Evolutionary conservation across 805 yeast species (phyloP), one percentile per base, ranked within the genome.

Genomic region (Ogataea parapolymorpha): DNA sequence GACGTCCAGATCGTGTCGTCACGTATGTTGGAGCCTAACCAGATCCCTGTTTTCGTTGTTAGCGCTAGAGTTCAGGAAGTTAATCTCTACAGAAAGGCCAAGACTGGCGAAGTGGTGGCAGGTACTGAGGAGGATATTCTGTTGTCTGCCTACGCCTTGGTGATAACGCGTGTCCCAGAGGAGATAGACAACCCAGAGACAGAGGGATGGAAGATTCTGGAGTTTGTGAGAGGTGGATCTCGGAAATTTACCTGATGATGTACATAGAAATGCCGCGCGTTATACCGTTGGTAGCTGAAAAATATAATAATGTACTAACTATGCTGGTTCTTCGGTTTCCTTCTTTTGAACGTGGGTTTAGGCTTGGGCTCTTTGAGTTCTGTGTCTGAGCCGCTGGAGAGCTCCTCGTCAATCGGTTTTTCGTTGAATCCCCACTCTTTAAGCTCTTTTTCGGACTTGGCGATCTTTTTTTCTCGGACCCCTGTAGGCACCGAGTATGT

Each of bases 31-130:
- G 91, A 87, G 57, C 97, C 97, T 26, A 84, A 88, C 52, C 91
- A 91, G 61, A 74, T 80, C 26, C 99, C 99, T 11, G 97, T 91
- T 14, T 68, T 88, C 50, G 96, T 93, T 39, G 86, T 89, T 47
- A 85, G 95, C 36, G 89, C 97, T 61, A 80, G 99, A 63, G 98
- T 96, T 7, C 99, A 93, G 70, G 99, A 93, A 61, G 80, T 95
- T 45, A 91, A 86, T 59, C 69, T 88, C 48, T 93, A 80, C 72
- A 83, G 89, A 71, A 87, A 85, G 62, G 79, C 81, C 48, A 90
- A 90, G 70, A 85, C 96, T 24, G 95, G 95, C 37, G 95, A 91
- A 65, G 74, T 93, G 41, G 95, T 90, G 40, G 99, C 98, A 7
- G 99, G 99, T 56, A 80, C 89, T 24, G 96, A 89, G 59, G 95